Conservation (phyloP, 371 early-diverging fungal species). For the Rhizopus sp. region DNA sequence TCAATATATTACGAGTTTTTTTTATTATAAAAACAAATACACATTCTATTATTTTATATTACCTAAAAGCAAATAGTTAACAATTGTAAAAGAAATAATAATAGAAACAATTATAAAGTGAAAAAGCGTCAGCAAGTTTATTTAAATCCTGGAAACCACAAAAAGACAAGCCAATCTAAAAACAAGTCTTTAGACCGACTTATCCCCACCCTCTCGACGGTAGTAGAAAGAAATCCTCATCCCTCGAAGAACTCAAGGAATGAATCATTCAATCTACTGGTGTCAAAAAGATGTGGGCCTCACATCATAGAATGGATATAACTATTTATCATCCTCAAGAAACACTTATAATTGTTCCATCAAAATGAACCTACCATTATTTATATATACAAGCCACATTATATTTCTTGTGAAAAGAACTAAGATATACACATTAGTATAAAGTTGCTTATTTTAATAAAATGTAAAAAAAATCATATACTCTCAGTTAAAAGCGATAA, state of each 20-base stretch:
- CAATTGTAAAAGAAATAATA: too few relatives aligned
- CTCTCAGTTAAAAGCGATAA: conserved; percentile 9
- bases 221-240: conserved; percentile 16
- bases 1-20: too few relatives aligned
- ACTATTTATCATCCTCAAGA: conserved; percentile 36
- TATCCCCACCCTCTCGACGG: conserved; percentile 31
- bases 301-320: conserved; percentile 53
- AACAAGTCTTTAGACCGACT: neutral
- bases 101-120: too few relatives aligned
- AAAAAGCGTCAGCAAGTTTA: conserved; percentile 34
- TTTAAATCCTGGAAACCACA: conserved; percentile 47
- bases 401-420: neutral
- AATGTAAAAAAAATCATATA: conserved; percentile 4
- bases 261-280: conserved; percentile 15
- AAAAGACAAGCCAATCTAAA: conserved; percentile 26
- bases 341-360: conserved; percentile 8
- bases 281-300: conserved; percentile 34
- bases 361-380: conserved; percentile 14
- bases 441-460: conserved; percentile 12
- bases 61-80: too few relatives aligned
- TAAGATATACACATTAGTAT: conserved; percentile 5
- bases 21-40: too few relatives aligned
- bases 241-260: conserved; percentile 34
- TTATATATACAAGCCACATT: too few relatives aligned
- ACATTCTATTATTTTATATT: too few relatives aligned